Base-by-base conservation (phyloP, 2,329 filamentous ascomycete species). In the Pyrenophora tritici-repentis region DNA sequence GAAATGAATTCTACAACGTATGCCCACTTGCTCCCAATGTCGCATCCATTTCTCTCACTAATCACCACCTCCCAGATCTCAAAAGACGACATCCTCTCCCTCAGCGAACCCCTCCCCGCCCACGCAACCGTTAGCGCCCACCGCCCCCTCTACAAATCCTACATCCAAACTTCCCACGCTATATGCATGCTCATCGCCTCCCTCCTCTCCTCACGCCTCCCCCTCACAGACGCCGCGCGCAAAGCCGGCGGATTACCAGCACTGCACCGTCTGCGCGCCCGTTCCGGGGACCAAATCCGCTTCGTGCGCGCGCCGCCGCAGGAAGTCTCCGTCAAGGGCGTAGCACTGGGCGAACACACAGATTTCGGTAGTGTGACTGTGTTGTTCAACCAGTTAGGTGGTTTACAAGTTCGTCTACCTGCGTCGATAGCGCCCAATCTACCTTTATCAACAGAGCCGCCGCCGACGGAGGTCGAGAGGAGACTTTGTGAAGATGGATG, bases 321-420 rank as follows among this genome's bases (percentile, higher is more conserved):
- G 56, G 73, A 75, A 3, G 49, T 59, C 3, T 68, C 76, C 29
- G 75, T 79, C 58, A 66, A 70, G 18, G 71, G 68, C 33, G 76
- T 76, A 3, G 75, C 77, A 2, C 60, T 82, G 17, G 79, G 79
- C 17, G 79, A 80, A 48, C 82, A 85, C 61, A 83, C 81, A 2
- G 82, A 84, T 57, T 83, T 83, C 55, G 82, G 81, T 38, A 79
- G 74, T 43, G 73, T 84, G 5, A 84, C 82, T 0, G 68, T 84
- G 4, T 74, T 85, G 2, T 82, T 84, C 67, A 84, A 83, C 66
- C 75, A 79, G 0, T 65, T 84, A 2, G 81, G 81, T 0, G 82
- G 82, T 0, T 71, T 84, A 6, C 82, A 84, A 60, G 78, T 84
- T 3, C 70, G 79, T 3, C 74, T 77, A 0, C 79, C 79, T 0